Evolutionary conservation across 2,329 filamentous ascomycete species (phyloP), one percentile per base, ranked within the genome.

Genomic region (Aureobasidium pullulans): DNA sequence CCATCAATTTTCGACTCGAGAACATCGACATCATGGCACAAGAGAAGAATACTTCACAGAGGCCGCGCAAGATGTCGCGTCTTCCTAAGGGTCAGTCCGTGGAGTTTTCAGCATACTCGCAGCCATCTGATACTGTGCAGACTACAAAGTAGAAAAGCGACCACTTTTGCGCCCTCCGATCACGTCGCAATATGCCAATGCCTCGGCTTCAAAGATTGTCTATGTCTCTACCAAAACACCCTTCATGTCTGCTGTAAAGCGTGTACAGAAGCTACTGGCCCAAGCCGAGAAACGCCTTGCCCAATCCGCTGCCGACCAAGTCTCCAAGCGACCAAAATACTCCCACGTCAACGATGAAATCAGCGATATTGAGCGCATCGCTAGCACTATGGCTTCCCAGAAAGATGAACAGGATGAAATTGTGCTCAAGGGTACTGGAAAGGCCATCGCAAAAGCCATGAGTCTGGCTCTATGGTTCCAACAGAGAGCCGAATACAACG

Each of bases 231-330:
- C 81, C 42, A 77, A 77, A 39, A 84, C 86, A 0, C 84, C 85
- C 6, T 88, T 89, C 75, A 82, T 89, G 72, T 82, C 86, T 10
- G 77, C 83, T 4, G 79, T 89, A 11, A 84, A 84, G 66, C 84
- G 87, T 53, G 81, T 85, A 13, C 81, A 83, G 62, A 83, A 83
- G 61, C 79, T 84, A 1, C 82, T 91, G 4, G 76, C 81, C 46
- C 76, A 80, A 39, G 78, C 81, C 4, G 75, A 81, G 2, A 80
- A 81, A 57, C 77, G 81, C 28, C 73, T 75, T 0, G 74, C 75
- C 3, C 76, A 78, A 63, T 70, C 72, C 2, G 69, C 68, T 4
- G 67, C 71, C 1, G 65, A 64, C n/a, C 67, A 70, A n/a, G 71
- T 65, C 2, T 56, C 63, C 9, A 53, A 52, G 13, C 31, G 47